Percentiles rank a stretch among this genome's conserved stretches.
phyloP scores from a whole-genome alignment of 768 basidiomycete genomes.

The Termitomyces bulborhizus region DNA sequence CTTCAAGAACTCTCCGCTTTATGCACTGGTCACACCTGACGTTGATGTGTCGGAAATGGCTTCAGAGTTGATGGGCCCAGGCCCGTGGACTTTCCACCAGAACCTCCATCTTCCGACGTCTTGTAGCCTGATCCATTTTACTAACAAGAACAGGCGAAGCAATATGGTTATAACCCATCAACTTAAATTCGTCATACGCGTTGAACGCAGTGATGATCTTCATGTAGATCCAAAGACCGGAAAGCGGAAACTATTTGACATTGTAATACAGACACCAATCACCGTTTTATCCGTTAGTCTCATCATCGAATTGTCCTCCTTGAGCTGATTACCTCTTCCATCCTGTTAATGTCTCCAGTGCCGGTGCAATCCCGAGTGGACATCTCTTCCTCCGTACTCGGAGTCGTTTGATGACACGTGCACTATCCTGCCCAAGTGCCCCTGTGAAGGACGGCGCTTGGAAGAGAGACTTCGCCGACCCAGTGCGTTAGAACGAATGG shows the following conservation, averaged over 20 bases:
- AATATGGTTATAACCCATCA: conserved; percentile 72
- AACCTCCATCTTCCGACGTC: conserved; percentile 63
- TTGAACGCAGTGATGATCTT: conserved; percentile 73
- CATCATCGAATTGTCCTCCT: neutral
- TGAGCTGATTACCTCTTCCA: neutral
- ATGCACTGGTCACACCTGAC: conserved; percentile 39
- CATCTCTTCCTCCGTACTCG: conserved; percentile 71
- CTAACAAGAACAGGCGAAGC: conserved; percentile 71
- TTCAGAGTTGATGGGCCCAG: conserved; percentile 64
- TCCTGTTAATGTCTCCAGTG: conserved; percentile 39
- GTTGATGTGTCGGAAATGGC: conserved; percentile 51
- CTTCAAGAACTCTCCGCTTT: conserved; percentile 61
- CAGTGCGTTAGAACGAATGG: conserved; percentile 22
- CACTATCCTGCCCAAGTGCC: conserved; percentile 33
- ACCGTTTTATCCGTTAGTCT: conserved; percentile 78
- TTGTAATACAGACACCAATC: conserved; percentile 79
- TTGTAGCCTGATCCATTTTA: conserved; percentile 60
- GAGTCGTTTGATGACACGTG: conserved; percentile 34
- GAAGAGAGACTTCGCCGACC: conserved; percentile 6
- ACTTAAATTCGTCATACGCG: conserved; percentile 77
- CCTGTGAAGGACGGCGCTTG: conserved; percentile 30
- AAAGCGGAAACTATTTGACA: conserved; percentile 79
- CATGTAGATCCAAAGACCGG: conserved; percentile 58
- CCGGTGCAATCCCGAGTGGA: conserved; percentile 77
- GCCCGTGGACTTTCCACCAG: conserved; percentile 82